Evolutionary conservation across 2,329 filamentous ascomycete species (phyloP), one percentile per base, ranked within the genome.

Genomic region (Arthrobotrys musiformis): DNA sequence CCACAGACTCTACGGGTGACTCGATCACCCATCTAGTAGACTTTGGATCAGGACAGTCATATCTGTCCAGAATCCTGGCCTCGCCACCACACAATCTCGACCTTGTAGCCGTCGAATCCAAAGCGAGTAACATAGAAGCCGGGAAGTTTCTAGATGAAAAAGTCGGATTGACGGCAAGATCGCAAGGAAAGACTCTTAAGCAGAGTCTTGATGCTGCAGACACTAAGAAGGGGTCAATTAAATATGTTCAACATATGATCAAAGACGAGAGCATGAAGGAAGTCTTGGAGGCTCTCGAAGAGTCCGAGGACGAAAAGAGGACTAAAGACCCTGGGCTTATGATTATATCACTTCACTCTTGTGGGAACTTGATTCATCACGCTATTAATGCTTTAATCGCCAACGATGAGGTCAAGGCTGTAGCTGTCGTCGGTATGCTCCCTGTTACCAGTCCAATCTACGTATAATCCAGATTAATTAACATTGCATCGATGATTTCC

Each of bases 1-100:
- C 66, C 7, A 54, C 66, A 17, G 73, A 67, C 13, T 37, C 64
- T 11, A 90, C 46, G 85, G 86, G 60, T 4, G 75, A 79, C 60
- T 80, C 81, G 5, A 90, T 97, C 76, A 92, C 93, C 0, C 94
- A 98, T 84, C 90, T 97, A 73, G 91, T 98, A 58, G 95, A 99
- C 84, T 97, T 98, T 83, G 95, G 95, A 28, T 97, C 93, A 64
- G 95, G 95, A 0, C 94, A 98, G 83, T 98, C 97, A 82, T 99
- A 99, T 82, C 89, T 99, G 2, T 94, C 95, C 0, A 88, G 95
- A 52, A 92, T 93, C 0, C 86, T 99, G 72, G 94, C 94, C 13
- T 93, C 91, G 78, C 93, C 94, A 0, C 78, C 70, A 6, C 75
- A 81, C 30, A 92, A 94, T 81, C 90, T 90, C 81, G 89, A 93